These are phyloP conservation scores for Phytopythium montanum DNA, from an alignment of 352 stramenopile genomes.

Conservation along the genomic window DNA sequence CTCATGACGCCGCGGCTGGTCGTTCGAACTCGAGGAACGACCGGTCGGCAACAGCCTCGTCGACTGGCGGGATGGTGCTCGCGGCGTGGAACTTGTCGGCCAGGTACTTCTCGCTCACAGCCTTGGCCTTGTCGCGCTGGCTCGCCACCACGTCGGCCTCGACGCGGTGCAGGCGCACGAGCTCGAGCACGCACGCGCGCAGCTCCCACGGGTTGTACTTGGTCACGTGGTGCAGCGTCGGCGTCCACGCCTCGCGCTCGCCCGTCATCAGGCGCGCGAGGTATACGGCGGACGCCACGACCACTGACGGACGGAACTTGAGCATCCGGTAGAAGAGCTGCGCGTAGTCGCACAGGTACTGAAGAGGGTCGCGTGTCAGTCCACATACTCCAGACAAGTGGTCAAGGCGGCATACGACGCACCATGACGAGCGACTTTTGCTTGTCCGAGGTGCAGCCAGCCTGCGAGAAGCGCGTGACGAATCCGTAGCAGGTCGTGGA, in stretches of 20 bases:
- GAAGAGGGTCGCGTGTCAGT: slow-evolving; percentile 9
- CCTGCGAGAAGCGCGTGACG: slow-evolving; percentile 52
- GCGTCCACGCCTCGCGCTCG: slow-evolving; percentile 62
- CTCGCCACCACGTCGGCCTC: slow-evolving; percentile 59
- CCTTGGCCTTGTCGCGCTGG: slow-evolving; percentile 76
- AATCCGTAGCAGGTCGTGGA: slow-evolving; percentile 80
- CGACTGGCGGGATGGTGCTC: slow-evolving; percentile 42
- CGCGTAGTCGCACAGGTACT: slow-evolving; percentile 78
- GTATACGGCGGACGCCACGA: slow-evolving; percentile 76
- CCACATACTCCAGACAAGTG: not conserved
- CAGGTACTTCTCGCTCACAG: slow-evolving; percentile 81
- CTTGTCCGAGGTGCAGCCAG: slow-evolving; percentile 49
- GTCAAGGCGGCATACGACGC: slow-evolving; percentile 9
- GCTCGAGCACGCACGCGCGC: slow-evolving; percentile 56
- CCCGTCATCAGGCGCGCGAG: slow-evolving; percentile 64
- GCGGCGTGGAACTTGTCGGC: slow-evolving; percentile 58
- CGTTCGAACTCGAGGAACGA: slow-evolving; percentile 35
- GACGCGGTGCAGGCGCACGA: slow-evolving; percentile 54
- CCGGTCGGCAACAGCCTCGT: slow-evolving; percentile 37
- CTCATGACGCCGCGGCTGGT: not conserved
- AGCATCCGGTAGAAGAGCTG: slow-evolving; percentile 74
- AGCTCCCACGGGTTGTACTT: slow-evolving; percentile 73
- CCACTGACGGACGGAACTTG: slow-evolving; percentile 59
- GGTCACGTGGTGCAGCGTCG: slow-evolving; percentile 77
- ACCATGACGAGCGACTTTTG: slow-evolving; percentile 65